Conservation (phyloP, 164 flowering plant genomes). For the Brasenia schreberi region DNA sequence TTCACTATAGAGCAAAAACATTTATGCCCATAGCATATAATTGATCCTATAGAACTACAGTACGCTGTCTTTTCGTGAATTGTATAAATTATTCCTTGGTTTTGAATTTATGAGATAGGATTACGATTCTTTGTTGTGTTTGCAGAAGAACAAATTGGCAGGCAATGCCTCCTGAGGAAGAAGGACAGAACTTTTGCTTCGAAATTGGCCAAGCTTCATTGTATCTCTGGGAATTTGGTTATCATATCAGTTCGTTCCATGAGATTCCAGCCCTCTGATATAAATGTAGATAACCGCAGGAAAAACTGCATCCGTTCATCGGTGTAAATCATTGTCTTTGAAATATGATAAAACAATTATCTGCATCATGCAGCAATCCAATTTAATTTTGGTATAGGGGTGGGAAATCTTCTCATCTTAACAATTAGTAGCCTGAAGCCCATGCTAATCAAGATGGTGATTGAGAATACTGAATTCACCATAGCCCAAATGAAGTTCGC, state of each 20-base stretch:
- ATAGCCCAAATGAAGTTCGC: too few relatives aligned
- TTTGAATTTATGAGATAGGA: too few relatives aligned
- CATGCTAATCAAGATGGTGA: too few relatives aligned
- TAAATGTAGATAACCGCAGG: constrained; percentile 19
- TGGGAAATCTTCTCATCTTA: too few relatives aligned
- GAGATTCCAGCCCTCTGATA: constrained; percentile 6
- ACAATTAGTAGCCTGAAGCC: too few relatives aligned
- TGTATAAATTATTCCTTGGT: too few relatives aligned
- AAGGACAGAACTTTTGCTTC: constrained; percentile 34
- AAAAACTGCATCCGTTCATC: not conserved
- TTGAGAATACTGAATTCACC: too few relatives aligned
- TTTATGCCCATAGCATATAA: not conserved
- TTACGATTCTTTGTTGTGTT: not conserved
- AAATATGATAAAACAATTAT: too few relatives aligned
- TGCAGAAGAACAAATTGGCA: constrained; percentile 77
- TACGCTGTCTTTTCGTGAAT: too few relatives aligned
- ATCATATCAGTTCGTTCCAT: constrained; percentile 39
- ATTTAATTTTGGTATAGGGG: too few relatives aligned
- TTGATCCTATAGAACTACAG: not conserved
- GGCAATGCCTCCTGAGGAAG: constrained; percentile 39
- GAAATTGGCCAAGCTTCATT: constrained; percentile 67
- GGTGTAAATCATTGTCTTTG: not conserved
- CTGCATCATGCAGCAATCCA: too few relatives aligned
- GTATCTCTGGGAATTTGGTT: constrained; percentile 88
- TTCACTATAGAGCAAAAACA: not conserved